These are phyloP conservation scores for Mallotus repandus DNA, from an alignment of 441 rosid species.

Conservation along the genomic window DNA sequence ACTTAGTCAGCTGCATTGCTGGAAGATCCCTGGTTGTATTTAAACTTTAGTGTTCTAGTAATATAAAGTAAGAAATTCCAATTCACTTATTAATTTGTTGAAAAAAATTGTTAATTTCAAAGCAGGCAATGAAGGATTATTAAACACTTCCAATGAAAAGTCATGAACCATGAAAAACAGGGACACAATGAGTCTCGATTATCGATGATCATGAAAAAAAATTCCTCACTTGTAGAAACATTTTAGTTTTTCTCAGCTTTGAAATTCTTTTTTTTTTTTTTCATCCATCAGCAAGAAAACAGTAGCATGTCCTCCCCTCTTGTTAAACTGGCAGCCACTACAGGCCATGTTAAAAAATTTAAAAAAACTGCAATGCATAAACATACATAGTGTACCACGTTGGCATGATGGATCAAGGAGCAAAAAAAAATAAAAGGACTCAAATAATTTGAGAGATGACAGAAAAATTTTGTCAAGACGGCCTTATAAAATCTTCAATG, in stretches of 20 bases:
- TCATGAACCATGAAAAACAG: neutral
- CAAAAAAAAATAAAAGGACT: neutral
- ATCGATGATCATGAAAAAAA: neutral
- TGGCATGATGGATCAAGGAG: neutral
- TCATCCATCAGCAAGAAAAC: neutral
- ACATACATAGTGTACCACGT: neutral
- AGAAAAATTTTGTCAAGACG: neutral
- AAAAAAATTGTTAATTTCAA: neutral
- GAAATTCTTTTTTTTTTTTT: neutral
- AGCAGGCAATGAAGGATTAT: neutral
- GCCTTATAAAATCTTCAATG: neutral
- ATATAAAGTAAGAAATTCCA: neutral
- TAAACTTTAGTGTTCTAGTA: constrained; percentile 18
- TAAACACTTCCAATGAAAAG: neutral
- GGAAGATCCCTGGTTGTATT: constrained; percentile 71
- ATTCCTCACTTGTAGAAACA: neutral
- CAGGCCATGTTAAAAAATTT: neutral
- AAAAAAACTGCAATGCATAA: neutral
- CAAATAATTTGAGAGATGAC: neutral
- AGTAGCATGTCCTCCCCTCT: neutral
- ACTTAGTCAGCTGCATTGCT: constrained; percentile 39
- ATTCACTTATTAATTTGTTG: neutral
- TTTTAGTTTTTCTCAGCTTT: neutral
- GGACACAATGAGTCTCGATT: neutral
- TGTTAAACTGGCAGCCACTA: neutral